A percentile compares a stretch with the other conserved stretches of the same genome.
Evolutionary conservation across 2,329 filamentous ascomycete genomes (phyloP).

Genomic region (Fusarium xyrophilum): DNA sequence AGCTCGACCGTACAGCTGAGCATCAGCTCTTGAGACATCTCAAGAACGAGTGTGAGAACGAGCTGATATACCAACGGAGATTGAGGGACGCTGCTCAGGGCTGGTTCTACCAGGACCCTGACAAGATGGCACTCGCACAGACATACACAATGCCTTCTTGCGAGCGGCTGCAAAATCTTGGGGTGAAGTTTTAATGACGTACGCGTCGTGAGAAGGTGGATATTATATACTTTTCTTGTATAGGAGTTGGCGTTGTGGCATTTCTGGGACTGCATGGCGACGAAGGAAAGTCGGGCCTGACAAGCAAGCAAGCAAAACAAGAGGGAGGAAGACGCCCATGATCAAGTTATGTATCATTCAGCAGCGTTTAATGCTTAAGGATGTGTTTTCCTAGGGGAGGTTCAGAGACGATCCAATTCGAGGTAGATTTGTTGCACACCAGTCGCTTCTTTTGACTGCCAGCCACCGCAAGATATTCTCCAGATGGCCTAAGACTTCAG

Average conservation of each 20-base stretch:
- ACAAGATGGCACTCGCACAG: constrained; percentile 76
- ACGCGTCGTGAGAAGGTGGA: not conserved
- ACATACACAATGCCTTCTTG: constrained; percentile 61
- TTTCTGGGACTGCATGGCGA: constrained; percentile 40
- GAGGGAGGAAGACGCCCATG: constrained; percentile 25
- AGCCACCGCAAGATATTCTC: not conserved
- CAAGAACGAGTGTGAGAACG: constrained; percentile 74
- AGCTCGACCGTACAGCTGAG: constrained; percentile 82
- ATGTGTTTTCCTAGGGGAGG: constrained; percentile 1
- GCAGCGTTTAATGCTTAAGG: constrained; percentile 17
- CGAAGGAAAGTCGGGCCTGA: constrained; percentile 18
- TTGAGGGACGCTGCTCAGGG: constrained; percentile 81
- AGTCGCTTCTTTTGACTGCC: constrained; percentile 2
- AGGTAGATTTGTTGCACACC: not conserved
- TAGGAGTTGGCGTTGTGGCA: constrained; percentile 44
- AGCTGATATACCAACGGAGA: constrained; percentile 69
- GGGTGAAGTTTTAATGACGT: constrained; percentile 38
- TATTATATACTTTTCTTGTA: constrained; percentile 34
- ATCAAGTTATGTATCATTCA: constrained; percentile 32
- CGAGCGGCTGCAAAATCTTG: constrained; percentile 56
- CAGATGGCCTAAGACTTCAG: not conserved
- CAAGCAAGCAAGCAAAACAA: constrained; percentile 3
- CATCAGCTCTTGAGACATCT: constrained; percentile 72
- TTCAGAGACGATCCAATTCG: not conserved
- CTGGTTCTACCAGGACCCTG: constrained; percentile 83